Evolutionary conservation across 192 early-diverging fungal species (phyloP), one percentile per base, ranked within the genome.

Genomic region (Umbelopsis isabellina): DNA sequence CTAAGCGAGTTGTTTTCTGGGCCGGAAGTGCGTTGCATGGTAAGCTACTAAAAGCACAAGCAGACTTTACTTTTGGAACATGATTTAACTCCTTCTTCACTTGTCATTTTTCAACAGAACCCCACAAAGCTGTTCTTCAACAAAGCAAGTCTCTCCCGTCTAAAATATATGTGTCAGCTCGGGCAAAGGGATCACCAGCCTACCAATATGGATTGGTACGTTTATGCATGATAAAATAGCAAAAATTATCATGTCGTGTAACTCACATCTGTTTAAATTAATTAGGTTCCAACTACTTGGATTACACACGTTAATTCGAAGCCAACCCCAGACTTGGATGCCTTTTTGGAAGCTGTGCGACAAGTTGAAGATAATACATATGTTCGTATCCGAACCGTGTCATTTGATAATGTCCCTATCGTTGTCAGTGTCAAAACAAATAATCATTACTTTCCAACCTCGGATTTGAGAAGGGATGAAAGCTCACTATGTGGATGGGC

Each of bases 1-100:
- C 87, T 6, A 84, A 80, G 21, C 88, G 90, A 67, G 79, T 94
- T 10, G 89, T 95, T 35, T 83, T 89, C 64, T 97, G 95, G 95
- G 91, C 92, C 4, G 95, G 95, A 20, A 92, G 90, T 11, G 82
- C 86, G 22, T 79, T 94, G 75, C 91, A 93, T 75, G 84, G 77
- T 78, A 74, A 46, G 47, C 35, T 10, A 9, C 49, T 82, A 55
- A 86, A 85, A 73, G 77, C 68, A 20, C 4, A 47, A 23, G 0
- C 20, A 33, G 4, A 64, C 45, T 37, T 58, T 23, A 35, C 23
- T 22, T 23, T 3, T 27, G 11, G n/a, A 12, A 22, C 12, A 12
- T 53, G n/a, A 3, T 11, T n/a, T 23, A 23, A 23, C 4, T 3
- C 23, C 3, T 2, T 25, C 25, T 12, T 4, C 8, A 11, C 21